Evolutionary conservation across 352 stramenopile genomes (phyloP).

Genomic region (Globisporangium apiculatum): DNA sequence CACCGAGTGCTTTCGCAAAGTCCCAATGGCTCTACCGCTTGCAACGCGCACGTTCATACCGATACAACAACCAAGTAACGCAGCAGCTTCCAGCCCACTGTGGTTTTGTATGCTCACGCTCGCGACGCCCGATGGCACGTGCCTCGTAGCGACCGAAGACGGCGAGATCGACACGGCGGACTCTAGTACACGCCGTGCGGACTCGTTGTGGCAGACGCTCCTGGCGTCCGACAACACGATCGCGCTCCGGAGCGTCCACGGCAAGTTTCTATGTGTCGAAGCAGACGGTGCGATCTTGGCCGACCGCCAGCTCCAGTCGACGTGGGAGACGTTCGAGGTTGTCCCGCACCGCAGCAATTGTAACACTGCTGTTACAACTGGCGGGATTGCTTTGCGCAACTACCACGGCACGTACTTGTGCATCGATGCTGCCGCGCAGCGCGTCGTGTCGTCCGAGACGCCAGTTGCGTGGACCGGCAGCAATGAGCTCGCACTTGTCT

Average conservation of each 20-base stretch:
- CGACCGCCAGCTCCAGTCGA: slow-evolving; percentile 68
- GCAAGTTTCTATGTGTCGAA: slow-evolving; percentile 83
- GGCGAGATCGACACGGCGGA: slow-evolving; percentile 40
- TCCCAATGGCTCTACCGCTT: slow-evolving; percentile 64
- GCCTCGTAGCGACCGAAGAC: slow-evolving; percentile 59
- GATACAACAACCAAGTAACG: slow-evolving; percentile 12
- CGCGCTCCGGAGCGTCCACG: slow-evolving; percentile 65
- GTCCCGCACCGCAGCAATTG: slow-evolving; percentile 36
- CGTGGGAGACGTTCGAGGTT: slow-evolving; percentile 85
- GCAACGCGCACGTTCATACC: slow-evolving; percentile 28
- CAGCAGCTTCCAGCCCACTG: slow-evolving; percentile 15
- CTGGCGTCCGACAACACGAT: slow-evolving; percentile 49
- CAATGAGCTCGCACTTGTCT: slow-evolving; percentile 69
- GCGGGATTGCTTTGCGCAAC: slow-evolving; percentile 60
- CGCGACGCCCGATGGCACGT: slow-evolving; percentile 54
- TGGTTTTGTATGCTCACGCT: slow-evolving; percentile 82
- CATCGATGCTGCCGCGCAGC: slow-evolving; percentile 39
- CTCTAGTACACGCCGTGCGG: slow-evolving; percentile 13
- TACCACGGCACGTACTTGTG: slow-evolving; percentile 77
- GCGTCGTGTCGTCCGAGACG: slow-evolving; percentile 31
- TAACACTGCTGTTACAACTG: slow-evolving; percentile 6
- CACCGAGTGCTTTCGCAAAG: slow-evolving; percentile 79
- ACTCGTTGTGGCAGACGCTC: slow-evolving; percentile 72
- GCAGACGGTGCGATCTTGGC: slow-evolving; percentile 63
- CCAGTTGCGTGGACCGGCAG: slow-evolving; percentile 67